Evolutionary conservation across 371 early-diverging fungal genomes (phyloP).

Genomic region (Blakeslea trispora): DNA sequence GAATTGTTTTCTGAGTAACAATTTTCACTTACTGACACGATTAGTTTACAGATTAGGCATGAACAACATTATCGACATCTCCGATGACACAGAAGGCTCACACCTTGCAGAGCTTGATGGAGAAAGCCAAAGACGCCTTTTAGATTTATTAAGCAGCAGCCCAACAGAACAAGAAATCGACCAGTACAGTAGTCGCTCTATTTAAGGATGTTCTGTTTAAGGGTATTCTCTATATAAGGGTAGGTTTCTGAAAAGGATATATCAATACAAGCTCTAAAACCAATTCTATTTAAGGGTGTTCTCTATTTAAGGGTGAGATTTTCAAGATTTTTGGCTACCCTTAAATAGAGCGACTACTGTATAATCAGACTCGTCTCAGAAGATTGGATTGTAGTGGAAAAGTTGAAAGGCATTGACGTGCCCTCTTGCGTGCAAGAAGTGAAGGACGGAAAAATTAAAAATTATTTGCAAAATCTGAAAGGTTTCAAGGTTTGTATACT

Average conservation of each 20-base stretch:
- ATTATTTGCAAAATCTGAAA: constrained; percentile 7
- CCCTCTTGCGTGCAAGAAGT: constrained; percentile 10
- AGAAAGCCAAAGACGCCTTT: constrained; percentile 9
- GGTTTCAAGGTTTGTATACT: constrained; percentile 9
- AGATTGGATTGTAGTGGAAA: constrained; percentile 20
- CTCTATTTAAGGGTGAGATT: too few species aligned
- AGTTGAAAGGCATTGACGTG: constrained; percentile 18
- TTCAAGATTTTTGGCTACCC: too few species aligned
- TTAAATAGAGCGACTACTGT: too few species aligned
- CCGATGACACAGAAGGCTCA: constrained; percentile 10
- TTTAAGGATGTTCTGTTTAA: too few species aligned
- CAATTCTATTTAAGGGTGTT: too few species aligned
- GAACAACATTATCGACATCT: constrained; percentile 13
- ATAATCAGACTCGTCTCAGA: constrained; percentile 19
- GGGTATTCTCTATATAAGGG: too few species aligned
- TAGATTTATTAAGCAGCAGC: constrained; percentile 14
- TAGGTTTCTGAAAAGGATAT: too few species aligned
- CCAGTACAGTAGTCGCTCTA: constrained; percentile 8
- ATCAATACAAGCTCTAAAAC: too few species aligned
- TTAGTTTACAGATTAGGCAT: constrained; percentile 14
- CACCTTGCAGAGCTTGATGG: constrained; percentile 12
- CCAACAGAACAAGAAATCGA: constrained; percentile 13
- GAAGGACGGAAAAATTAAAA: constrained; percentile 10
- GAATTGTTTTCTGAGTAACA: constrained; percentile 14
- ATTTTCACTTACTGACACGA: constrained; percentile 12